Conservation (phyloP, 2,329 filamentous ascomycete genomes). For the Fusarium sp. region DNA sequence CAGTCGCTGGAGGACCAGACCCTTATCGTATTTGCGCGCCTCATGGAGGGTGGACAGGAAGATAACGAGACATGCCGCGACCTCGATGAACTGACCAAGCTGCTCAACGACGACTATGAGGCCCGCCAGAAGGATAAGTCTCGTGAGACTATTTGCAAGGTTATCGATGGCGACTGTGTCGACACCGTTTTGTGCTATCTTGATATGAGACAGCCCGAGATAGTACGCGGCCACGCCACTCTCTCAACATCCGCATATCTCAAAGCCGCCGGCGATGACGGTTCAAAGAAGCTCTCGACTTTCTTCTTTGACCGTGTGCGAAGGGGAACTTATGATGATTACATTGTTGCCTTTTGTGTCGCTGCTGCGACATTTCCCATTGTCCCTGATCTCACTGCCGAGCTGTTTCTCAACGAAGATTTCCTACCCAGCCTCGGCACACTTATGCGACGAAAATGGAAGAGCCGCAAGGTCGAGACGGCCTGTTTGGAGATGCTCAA, state of each 20-base stretch:
- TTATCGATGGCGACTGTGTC: constrained; percentile 79
- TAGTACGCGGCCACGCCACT: constrained; percentile 82
- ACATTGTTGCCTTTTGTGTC: constrained; percentile 93
- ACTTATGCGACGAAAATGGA: constrained; percentile 81
- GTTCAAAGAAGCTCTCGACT: constrained; percentile 73
- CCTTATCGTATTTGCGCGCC: constrained; percentile 81
- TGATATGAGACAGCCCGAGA: constrained; percentile 80
- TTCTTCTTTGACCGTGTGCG: constrained; percentile 79
- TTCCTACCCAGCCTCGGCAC: constrained; percentile 82
- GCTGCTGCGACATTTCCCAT: constrained; percentile 89
- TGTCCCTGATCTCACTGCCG: constrained; percentile 76
- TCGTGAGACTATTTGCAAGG: constrained; percentile 62
- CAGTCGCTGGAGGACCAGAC: constrained; percentile 69
- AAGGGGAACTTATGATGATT: constrained; percentile 84
- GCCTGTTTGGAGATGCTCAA: constrained; percentile 90
- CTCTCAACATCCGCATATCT: constrained; percentile 86
- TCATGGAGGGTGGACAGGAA: constrained; percentile 92
- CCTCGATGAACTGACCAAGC: constrained; percentile 66
- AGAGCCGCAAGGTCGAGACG: constrained; percentile 85
- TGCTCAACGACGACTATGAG: constrained; percentile 65
- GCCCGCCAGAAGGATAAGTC: constrained; percentile 55
- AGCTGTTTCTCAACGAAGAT: constrained; percentile 87
- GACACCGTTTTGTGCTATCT: constrained; percentile 88
- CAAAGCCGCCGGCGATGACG: constrained; percentile 77
- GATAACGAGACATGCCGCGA: constrained; percentile 74